Conservation (phyloP, 1,284 basidiomycete genomes). For the Mycena sp. region DNA sequence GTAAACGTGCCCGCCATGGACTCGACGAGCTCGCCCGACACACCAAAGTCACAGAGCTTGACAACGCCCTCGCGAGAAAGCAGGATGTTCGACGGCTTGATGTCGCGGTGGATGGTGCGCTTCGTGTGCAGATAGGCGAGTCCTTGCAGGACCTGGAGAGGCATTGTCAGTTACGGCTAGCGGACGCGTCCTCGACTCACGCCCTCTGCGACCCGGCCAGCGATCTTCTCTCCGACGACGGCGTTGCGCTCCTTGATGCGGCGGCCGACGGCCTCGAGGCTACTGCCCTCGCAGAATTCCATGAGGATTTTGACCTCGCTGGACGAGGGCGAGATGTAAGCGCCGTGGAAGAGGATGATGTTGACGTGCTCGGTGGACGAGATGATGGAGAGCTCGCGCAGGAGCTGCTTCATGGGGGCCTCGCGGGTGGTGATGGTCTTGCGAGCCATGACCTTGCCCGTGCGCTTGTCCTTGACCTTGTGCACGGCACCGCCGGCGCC, state of each 20-base stretch:
- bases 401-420: constrained; percentile 91
- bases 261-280: constrained; percentile 88
- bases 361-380: constrained; percentile 87
- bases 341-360: constrained; percentile 94
- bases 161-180: no score
- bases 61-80: constrained; percentile 88
- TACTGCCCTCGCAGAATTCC: constrained; percentile 92
- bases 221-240: constrained; percentile 90
- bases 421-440: constrained; percentile 97
- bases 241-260: constrained; percentile 85
- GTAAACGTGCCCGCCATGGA: constrained; percentile 96
- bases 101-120: constrained; percentile 96
- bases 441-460: constrained; percentile 86
- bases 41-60: constrained; percentile 96
- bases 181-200: no score
- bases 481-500: constrained; percentile 97
- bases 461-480: constrained; percentile 86
- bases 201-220: constrained; percentile 91
- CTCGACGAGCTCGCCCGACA: constrained; percentile 93
- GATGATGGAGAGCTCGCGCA: constrained; percentile 93
- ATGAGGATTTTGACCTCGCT: constrained; percentile 96
- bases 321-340: constrained; percentile 93
- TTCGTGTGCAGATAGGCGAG: constrained; percentile 92
- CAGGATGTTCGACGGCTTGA: constrained; percentile 97
- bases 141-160: constrained; percentile 82